Conservation (phyloP, 2,329 filamentous ascomycete species). For the Stagonosporopsis chrysanthemi region DNA sequence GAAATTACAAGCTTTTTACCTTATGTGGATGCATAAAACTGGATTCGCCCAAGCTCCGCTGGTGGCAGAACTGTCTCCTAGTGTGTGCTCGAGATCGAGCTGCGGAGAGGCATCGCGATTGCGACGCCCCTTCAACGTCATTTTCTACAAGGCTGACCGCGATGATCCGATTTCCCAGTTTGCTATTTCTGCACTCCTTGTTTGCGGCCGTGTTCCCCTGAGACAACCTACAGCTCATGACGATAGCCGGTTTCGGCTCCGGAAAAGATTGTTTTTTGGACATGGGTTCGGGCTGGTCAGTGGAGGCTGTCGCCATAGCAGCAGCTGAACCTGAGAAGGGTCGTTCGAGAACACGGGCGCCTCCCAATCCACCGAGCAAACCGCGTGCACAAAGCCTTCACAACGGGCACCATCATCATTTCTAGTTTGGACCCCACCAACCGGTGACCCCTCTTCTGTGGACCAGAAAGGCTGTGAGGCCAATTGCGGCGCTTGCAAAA, state of each 20-base stretch:
- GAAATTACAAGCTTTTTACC: slow-evolving; percentile 38
- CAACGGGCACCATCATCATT: slow-evolving; percentile 28
- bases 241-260: slow-evolving; percentile 6
- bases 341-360: slow-evolving; percentile 42
- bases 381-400: slow-evolving; percentile 45
- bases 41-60: slow-evolving; percentile 35
- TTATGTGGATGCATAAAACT: slow-evolving; percentile 42
- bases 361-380: slow-evolving; percentile 26
- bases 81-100: slow-evolving; percentile 39
- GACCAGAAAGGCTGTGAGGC: slow-evolving; percentile 41
- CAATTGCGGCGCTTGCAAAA: slow-evolving; percentile 41
- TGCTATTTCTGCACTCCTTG: slow-evolving; percentile 19
- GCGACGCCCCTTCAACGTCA: slow-evolving; percentile 41
- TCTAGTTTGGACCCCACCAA: slow-evolving; percentile 44
- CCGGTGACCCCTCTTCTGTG: slow-evolving; percentile 46
- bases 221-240: slow-evolving; percentile 16
- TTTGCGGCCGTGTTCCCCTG: slow-evolving; percentile 18
- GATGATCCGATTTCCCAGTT: slow-evolving; percentile 33
- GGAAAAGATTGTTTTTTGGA: slow-evolving; percentile 25
- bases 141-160: slow-evolving; percentile 34
- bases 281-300: slow-evolving; percentile 35
- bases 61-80: slow-evolving; percentile 31
- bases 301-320: slow-evolving; percentile 34
- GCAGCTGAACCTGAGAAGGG: slow-evolving; percentile 36
- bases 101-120: slow-evolving; percentile 41